A percentile compares a stretch with the other conserved stretches of the same genome.
phyloP scores from a whole-genome alignment of 1,139 yeast species.

The Arxiozyma telluris region DNA sequence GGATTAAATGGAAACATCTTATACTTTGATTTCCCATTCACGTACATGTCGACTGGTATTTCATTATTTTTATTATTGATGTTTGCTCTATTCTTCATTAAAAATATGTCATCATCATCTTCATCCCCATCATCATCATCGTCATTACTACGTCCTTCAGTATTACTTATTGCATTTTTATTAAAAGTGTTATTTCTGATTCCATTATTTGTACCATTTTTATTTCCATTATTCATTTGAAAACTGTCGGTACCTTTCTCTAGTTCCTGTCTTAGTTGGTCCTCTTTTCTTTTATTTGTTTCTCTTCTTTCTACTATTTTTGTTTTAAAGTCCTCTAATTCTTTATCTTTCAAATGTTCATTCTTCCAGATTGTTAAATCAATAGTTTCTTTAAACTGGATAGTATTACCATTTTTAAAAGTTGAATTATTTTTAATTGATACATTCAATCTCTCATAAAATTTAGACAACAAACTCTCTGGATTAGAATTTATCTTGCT shows the following conservation, averaged over 20 bases:
- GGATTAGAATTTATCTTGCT: conserved; percentile 1
- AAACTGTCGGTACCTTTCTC: conserved; percentile 11
- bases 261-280: conserved; percentile 15
- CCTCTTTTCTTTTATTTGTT: conserved; percentile 25
- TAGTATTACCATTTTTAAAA: conserved; percentile 29
- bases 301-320: conserved; percentile 36
- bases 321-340: conserved; percentile 41
- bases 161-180: conserved; percentile 4
- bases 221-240: neutral
- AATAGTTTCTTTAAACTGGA: conserved; percentile 16
- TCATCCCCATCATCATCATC: conserved; percentile 32
- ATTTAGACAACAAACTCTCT: conserved; percentile 14
- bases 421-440: conserved; percentile 33
- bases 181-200: neutral
- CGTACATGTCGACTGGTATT: conserved; percentile 48
- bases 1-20: conserved; percentile 71
- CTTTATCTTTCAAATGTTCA: conserved; percentile 43
- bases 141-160: neutral
- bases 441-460: conserved; percentile 53
- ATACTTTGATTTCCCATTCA: conserved; percentile 50
- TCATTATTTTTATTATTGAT: conserved; percentile 17
- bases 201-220: neutral
- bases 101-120: conserved; percentile 32
- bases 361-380: conserved; percentile 11
- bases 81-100: neutral